Conservation (phyloP, 169 alveolate species). For the Plasmodium sp. region DNA sequence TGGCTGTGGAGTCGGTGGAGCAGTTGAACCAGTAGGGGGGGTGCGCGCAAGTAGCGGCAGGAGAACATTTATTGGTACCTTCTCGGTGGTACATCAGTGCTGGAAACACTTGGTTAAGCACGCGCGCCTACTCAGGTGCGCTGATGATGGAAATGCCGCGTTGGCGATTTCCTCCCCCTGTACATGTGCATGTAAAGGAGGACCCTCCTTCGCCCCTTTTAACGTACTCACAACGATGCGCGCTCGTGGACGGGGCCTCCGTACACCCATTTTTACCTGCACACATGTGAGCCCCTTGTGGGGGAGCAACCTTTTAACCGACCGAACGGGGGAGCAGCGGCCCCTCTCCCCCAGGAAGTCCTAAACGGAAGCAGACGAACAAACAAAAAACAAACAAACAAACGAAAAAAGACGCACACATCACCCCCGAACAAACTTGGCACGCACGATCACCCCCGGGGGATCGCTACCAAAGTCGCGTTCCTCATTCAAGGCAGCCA, state of each 20-base stretch:
- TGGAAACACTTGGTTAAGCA: too few species aligned
- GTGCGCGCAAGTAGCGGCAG: too few species aligned
- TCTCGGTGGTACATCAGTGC: too few species aligned
- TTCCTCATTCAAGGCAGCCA: not conserved
- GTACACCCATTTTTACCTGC: not conserved
- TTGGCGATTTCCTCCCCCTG: not conserved
- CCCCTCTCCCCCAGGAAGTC: not conserved
- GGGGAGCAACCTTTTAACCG: not conserved
- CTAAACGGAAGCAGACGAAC: not conserved
- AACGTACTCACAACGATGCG: not conserved
- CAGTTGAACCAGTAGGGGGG: constrained; percentile 18
- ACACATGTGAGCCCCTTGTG: not conserved
- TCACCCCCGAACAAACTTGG: not conserved
- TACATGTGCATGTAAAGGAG: not conserved
- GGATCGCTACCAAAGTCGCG: not conserved
- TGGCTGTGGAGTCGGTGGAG: constrained; percentile 42
- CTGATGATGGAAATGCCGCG: not conserved
- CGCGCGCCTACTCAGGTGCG: too few species aligned
- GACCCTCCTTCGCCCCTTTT: not conserved
- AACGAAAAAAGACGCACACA: too few species aligned
- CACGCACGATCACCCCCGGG: not conserved
- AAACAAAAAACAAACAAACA: too few species aligned
- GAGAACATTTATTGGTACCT: too few species aligned
- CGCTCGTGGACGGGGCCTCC: not conserved
- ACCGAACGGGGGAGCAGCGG: not conserved